Base-by-base conservation (phyloP, 139 green algal species). In the Closterium sp. region DNA sequence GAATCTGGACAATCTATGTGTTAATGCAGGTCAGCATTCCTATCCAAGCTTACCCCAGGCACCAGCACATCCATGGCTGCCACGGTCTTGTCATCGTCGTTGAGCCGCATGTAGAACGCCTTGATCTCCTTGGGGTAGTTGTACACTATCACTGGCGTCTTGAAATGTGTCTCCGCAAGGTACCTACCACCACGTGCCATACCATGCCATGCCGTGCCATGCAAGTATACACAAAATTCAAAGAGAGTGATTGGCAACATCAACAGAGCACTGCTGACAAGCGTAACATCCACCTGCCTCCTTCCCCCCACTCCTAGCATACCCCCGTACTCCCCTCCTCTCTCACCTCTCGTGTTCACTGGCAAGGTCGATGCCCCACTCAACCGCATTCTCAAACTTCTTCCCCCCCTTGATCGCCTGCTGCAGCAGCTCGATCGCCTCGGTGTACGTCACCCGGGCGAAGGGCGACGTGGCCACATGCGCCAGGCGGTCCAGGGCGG, bases 21-120 rank as follows among this genome's bases (percentile, higher is more conserved):
- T 90, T 16, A 16, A n/a, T 34, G 34, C 31, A 25, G 10, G 84
- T 87, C 19, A 87, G 33, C 33, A 34, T 66, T n/a, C n/a, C n/a
- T n/a, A n/a, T n/a, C n/a, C n/a, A 88, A 23, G 12, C 89, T 25
- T 34, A 98, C 97, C 91, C 96, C 96, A 31, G 98, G 98, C 92
- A 99, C 98, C 84, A 99, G 95, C 88, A 99, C 96, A 93, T 99
- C 98, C 97, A 99, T 99, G 81, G 98, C 98, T 16, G 98, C 98
- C 34, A 99, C 98, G 0, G 98, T 99, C 95, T 98, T 98, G 91
- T 95, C 95, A 93, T 99, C 98, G 35, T 98, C 96, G 94, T 99
- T 99, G 34, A 98, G 95, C 84, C 97, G 96, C 98, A 99, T 99
- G 96, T 99, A 99, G 95, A 99, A 99, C 33, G 98, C 97, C 95